Evolutionary conservation across 306 rosid genomes (phyloP), one percentile per base, ranked within the genome.

Genomic region (Sphenostylis stenocarpa): DNA sequence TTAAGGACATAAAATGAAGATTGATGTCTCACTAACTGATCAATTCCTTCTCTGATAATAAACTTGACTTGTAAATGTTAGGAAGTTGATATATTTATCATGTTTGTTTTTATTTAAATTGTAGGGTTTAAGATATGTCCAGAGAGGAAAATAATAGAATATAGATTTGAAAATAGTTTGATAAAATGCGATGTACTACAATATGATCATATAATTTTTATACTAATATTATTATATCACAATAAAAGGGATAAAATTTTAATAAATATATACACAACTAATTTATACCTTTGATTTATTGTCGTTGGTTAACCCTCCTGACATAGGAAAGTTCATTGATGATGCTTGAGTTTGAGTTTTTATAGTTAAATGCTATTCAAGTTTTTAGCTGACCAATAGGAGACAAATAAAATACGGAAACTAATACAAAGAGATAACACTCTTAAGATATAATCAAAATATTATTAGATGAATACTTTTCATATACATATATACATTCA

Each of bases 21-120:
- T 19, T 21, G 20, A 56, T 16, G 8, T 61, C 56, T 58, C 75
- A 43, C 64, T 55, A 80, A 65, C 53, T 31, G 41, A 63, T 65
- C 68, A 31, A 29, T 51, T 3, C 10, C 57, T 51, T 51, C 57
- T 24, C 31, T 3, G 16, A 41, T 66, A 9, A 9, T 45, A 33
- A 48, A 78, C 28, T 28, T 34, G 52, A 31, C 36, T 21, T 28
- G 28, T 70, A 24, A 55, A 55, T 21, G 23, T 45, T 4, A 34
- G 23, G 41, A 70, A 79, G 7, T 63, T 19, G 15, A n/a, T 60
- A 61, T 26, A 39, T 38, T 77, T 66, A 52, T 8, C 31, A 43
- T 51, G 47, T 67, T 58, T 49, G 33, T 14, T n/a, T 24, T 26
- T 26, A 39, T 58, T 28, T 1, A 28, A 24, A 26, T 24, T 56